Conservation (phyloP, 225 moss, liverwort and hornwort genomes). For the Pseudisothecium myosuroides region DNA sequence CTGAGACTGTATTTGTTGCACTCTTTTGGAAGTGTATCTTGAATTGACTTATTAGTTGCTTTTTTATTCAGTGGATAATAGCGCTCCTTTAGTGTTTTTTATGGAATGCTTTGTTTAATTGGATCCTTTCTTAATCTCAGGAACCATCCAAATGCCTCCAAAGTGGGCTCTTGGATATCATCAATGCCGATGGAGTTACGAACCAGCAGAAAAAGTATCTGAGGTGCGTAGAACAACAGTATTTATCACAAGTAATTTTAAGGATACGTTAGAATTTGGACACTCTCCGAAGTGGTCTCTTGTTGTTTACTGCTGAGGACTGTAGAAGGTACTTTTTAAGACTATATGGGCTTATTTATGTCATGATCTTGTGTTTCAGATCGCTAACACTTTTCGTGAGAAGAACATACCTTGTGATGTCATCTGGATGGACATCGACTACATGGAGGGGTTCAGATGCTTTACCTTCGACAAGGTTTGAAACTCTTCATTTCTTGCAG, state of each 20-base stretch:
- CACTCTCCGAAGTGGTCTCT: background rate
- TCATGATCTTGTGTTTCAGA: constrained; percentile 19
- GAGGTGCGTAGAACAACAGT: constrained; percentile 24
- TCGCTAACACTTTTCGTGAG: constrained; percentile 60
- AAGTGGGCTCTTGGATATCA: constrained; percentile 95
- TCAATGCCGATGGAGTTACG: constrained; percentile 91
- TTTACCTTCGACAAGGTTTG: constrained; percentile 71
- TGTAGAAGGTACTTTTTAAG: background rate
- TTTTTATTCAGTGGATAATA: background rate
- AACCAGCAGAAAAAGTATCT: constrained; percentile 55
- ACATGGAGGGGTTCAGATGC: constrained; percentile 80
- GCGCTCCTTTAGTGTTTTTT: background rate
- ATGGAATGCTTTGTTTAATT: background rate
- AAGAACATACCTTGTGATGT: constrained; percentile 90
- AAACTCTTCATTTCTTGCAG: background rate
- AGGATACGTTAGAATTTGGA: background rate
- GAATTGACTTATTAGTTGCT: no score
- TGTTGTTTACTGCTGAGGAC: background rate
- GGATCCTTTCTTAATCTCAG: constrained; percentile 8
- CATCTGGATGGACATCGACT: constrained; percentile 99
- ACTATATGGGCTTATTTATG: background rate
- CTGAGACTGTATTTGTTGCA: background rate
- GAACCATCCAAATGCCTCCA: constrained; percentile 78
- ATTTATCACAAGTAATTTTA: background rate
- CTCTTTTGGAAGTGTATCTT: background rate